Evolutionary conservation across 495 filamentous ascomycete species (phyloP).

Genomic region (Podospora tetraspora): DNA sequence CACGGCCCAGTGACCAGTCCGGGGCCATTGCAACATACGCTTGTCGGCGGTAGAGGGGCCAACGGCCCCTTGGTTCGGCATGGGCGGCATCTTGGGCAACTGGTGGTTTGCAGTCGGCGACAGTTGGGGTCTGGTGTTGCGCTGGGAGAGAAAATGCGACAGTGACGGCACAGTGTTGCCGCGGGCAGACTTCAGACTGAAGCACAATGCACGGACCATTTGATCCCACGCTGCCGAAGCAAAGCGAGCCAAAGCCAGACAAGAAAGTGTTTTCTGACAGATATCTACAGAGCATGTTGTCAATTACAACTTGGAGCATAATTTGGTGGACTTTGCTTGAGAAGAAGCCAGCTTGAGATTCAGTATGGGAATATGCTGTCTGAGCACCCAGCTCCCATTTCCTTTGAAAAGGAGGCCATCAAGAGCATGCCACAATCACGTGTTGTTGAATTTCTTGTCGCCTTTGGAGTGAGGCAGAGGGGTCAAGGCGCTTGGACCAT

Average conservation of each 20-base stretch:
- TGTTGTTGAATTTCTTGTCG: neutral
- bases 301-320: neutral
- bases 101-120: neutral
- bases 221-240: slow-evolving; percentile 8
- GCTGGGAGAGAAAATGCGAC: slow-evolving; percentile 7
- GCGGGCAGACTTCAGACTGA: neutral
- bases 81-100: slow-evolving; percentile 41
- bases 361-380: neutral
- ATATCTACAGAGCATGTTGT: neutral
- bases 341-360: neutral
- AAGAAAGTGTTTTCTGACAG: neutral
- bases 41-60: slow-evolving; percentile 90
- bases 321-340: neutral
- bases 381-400: no score
- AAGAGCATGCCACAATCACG: neutral
- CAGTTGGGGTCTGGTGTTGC: neutral
- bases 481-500: slow-evolving; percentile 5
- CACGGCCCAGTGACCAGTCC: neutral
- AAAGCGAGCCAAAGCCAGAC: slow-evolving; percentile 4
- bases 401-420: neutral
- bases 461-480: neutral
- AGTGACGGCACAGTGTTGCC: slow-evolving; percentile 13
- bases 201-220: slow-evolving; percentile 17
- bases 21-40: slow-evolving; percentile 48
- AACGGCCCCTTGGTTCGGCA: slow-evolving; percentile 37